Percentiles rank a stretch among this genome's conserved stretches.
Evolutionary conservation across 441 rosid species (phyloP).

Genomic region (Syzygium syzygioides): DNA sequence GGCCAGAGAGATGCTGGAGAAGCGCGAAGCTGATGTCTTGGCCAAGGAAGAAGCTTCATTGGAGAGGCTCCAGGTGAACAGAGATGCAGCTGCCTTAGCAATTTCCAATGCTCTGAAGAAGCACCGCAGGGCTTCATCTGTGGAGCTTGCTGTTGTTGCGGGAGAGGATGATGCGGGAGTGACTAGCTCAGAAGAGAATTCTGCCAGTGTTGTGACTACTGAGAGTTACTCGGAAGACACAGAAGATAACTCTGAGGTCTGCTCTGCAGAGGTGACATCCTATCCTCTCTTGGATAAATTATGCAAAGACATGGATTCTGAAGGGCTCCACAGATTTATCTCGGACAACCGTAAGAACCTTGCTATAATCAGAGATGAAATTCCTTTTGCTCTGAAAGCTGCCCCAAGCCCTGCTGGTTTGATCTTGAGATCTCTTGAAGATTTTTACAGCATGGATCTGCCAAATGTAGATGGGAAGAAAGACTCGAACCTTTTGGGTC

Average conservation of each 20-base stretch:
- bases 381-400: slow-evolving; percentile 74
- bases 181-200: slow-evolving; percentile 29
- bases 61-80: slow-evolving; percentile 77
- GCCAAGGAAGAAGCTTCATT: slow-evolving; percentile 73
- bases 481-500: slow-evolving; percentile 76
- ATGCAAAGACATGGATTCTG: slow-evolving; percentile 79
- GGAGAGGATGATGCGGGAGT: slow-evolving; percentile 33
- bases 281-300: slow-evolving; percentile 70
- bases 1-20: slow-evolving; percentile 67
- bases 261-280: slow-evolving; percentile 44
- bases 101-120: slow-evolving; percentile 57
- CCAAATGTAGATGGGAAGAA: slow-evolving; percentile 72
- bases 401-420: slow-evolving; percentile 75
- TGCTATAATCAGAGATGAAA: slow-evolving; percentile 75
- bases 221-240: slow-evolving; percentile 43
- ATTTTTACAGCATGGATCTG: slow-evolving; percentile 62
- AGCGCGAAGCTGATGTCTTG: slow-evolving; percentile 65
- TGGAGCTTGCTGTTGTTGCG: slow-evolving; percentile 29
- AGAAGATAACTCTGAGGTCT: slow-evolving; percentile 42
- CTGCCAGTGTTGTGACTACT: slow-evolving; percentile 32
- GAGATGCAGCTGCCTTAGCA: slow-evolving; percentile 74
- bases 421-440: slow-evolving; percentile 75
- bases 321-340: slow-evolving; percentile 86
- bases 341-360: slow-evolving; percentile 98
- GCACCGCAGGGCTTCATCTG: slow-evolving; percentile 37